Conservation (phyloP, 495 filamentous ascomycete species). For the Tetracladium marchalianum region DNA sequence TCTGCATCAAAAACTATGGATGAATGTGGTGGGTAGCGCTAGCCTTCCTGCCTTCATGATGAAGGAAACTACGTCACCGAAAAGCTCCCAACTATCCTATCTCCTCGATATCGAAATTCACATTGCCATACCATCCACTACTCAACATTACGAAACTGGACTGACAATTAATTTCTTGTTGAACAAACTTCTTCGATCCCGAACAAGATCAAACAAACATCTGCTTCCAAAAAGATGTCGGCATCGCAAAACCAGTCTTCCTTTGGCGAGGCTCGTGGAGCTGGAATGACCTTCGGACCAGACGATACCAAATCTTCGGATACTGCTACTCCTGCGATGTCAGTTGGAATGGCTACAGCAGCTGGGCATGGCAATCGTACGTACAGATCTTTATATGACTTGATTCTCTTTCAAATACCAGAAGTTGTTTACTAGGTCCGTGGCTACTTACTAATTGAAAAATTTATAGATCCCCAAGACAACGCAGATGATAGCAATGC, state of each 20-base stretch:
- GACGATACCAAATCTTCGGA: constrained; percentile 6
- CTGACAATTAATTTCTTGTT: not conserved
- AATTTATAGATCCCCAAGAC: constrained; percentile 6
- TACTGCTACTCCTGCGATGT: constrained; percentile 10
- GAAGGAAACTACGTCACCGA: too few species aligned
- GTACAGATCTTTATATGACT: too few species aligned
- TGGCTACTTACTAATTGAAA: not conserved
- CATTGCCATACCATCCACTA: too few species aligned
- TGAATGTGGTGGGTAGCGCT: too few species aligned
- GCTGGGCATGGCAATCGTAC: constrained; percentile 14
- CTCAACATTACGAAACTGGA: not conserved
- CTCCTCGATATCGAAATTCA: too few species aligned
- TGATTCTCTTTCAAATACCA: not conserved
- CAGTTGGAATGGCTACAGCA: constrained; percentile 16
- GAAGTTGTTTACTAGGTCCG: too few species aligned
- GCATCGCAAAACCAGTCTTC: constrained; percentile 15
- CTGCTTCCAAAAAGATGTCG: constrained; percentile 10
- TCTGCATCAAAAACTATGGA: too few species aligned
- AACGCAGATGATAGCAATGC: constrained; percentile 17
- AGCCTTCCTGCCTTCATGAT: too few species aligned
- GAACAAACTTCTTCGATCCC: too few species aligned
- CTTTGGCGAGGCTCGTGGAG: constrained; percentile 8
- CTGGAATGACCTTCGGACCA: constrained; percentile 11
- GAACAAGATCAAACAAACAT: not conserved
- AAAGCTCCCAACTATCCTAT: too few species aligned